Percentiles rank a stretch among this genome's conserved stretches.
Conservation (phyloP, 129 eudicot genomes). For the Pittosporum tobira region DNA sequence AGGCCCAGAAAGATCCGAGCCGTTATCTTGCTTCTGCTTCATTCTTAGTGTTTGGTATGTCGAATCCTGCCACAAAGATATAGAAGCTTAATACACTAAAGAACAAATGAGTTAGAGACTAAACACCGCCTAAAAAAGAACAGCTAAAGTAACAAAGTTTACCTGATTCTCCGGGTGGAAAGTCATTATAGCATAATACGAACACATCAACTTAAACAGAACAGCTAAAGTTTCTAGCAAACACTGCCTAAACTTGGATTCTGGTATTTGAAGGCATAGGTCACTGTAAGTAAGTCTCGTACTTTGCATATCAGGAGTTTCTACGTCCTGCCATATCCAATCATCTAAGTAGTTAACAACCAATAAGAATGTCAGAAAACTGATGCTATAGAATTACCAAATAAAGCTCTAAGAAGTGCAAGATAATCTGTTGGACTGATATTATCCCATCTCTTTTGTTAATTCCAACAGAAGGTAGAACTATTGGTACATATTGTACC, state of each 20-base stretch:
- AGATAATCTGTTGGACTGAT: not conserved
- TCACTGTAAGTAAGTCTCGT: slow-evolving; percentile 86
- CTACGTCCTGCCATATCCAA: slow-evolving; percentile 58
- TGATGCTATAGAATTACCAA: slow-evolving; percentile 5
- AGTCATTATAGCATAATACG: slow-evolving; percentile 75
- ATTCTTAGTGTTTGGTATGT: slow-evolving; percentile 23
- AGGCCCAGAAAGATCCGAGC: slow-evolving; percentile 16
- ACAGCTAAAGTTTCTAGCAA: slow-evolving; percentile 70
- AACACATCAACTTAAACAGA: slow-evolving; percentile 73
- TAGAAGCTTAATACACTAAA: slow-evolving; percentile 2
- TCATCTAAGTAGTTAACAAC: slow-evolving; percentile 8
- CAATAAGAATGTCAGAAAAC: slow-evolving; percentile 1
- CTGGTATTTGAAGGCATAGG: slow-evolving; percentile 77
- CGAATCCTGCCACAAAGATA: slow-evolving; percentile 34
- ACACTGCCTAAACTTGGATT: slow-evolving; percentile 82
- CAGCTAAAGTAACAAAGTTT: slow-evolving; percentile 1
- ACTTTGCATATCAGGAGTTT: slow-evolving; percentile 32
- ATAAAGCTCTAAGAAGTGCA: not conserved
- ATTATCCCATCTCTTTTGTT: no score
- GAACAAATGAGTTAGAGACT: no score
- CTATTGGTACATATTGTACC: no score
- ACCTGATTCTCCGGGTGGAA: slow-evolving; percentile 65
- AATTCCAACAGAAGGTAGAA: no score
- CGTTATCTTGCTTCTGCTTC: slow-evolving; percentile 23
- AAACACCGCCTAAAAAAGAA: no score